These are phyloP conservation scores for Plasmodium fragile DNA, from an alignment of 169 alveolate species.

Conservation along the genomic window DNA sequence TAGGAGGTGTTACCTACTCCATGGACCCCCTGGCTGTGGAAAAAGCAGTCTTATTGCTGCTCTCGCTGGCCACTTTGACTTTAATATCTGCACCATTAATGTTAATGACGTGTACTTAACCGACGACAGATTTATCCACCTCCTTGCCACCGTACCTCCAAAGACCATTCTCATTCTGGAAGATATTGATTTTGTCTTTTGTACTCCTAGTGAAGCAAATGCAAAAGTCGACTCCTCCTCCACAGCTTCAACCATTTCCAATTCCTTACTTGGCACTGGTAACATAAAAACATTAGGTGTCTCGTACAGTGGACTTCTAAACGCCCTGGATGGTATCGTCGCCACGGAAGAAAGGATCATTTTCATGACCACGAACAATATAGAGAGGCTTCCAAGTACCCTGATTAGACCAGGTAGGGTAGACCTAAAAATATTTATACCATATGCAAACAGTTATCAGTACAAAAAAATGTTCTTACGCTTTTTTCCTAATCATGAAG, in stretches of 20 bases:
- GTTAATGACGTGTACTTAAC: slow-evolving; percentile 84
- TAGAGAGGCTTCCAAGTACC: slow-evolving; percentile 84
- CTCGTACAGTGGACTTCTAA: slow-evolving; percentile 89
- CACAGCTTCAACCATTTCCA: background rate
- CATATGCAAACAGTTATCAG: slow-evolving; percentile 83
- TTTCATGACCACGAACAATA: slow-evolving; percentile 88
- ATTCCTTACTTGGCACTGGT: background rate
- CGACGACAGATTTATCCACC: slow-evolving; percentile 86
- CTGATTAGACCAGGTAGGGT: slow-evolving; percentile 89
- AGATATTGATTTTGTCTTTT: slow-evolving; percentile 64
- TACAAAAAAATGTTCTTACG: slow-evolving; percentile 82
- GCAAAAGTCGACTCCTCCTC: background rate
- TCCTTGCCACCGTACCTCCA: slow-evolving; percentile 84
- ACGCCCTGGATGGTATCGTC: slow-evolving; percentile 90
- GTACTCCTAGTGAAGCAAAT: background rate
- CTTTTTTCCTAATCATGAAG: slow-evolving; percentile 83
- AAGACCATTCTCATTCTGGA: slow-evolving; percentile 74
- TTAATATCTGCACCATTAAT: slow-evolving; percentile 86
- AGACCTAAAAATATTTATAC: slow-evolving; percentile 86
- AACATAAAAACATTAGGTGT: slow-evolving; percentile 78
- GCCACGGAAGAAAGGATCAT: slow-evolving; percentile 88
- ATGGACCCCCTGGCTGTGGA: slow-evolving; percentile 92
- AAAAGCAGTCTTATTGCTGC: slow-evolving; percentile 89
- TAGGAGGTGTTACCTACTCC: slow-evolving; percentile 87
- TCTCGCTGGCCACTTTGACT: slow-evolving; percentile 86